Evolutionary conservation across 208 protist genomes (phyloP), one percentile per base, ranked within the genome.

Genomic region (Novymonas esmeraldas): DNA sequence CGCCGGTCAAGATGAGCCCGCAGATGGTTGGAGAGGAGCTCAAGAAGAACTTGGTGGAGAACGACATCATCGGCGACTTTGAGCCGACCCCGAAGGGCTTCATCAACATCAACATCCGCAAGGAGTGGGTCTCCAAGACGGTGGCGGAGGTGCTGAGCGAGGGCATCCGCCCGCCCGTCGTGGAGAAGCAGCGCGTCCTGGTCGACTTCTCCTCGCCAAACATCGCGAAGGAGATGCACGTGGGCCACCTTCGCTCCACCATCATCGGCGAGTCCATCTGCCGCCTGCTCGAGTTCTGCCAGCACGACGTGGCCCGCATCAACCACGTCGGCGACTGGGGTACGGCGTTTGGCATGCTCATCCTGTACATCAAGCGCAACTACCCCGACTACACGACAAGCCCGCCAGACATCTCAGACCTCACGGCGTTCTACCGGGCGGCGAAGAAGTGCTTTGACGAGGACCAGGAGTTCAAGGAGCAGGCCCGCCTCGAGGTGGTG

Each of bases 271-370:
- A 99, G 77, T 84, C 80, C 54, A 79, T 99, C 59, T 90, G 73
- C 59, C 86, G 95, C 24, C 70, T 99, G 60, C 82, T 98, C 41
- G 95, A 99, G 82, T 99, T 97, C 75, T 93, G 89, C 64, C 86
- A 92, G 39, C 89, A 98, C 73, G 78, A 98, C 11, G 98, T 99
- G 2, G 45, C 91, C 20, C 90, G 98, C 58, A 94, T 99, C 64
- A 99, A 99, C 87, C 98, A 99, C 79, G 81, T 99, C 34, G 98
- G 98, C 50, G 98, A 99, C 81, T 99, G 98, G 97, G 98, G 98
- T 63, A 99, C 98, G 31, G 95, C 98, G 44, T 99, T 99, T 84
- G 98, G 98, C 39, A 99, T 99, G 97, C 89, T 99, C 44, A 98
- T 99, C 72, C 82, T 97, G 29, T 97, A 98, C 82, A 83, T 99